These are phyloP conservation scores for Cryptosporidium sp. DNA, from an alignment of 169 alveolate genomes.

Conservation along the genomic window DNA sequence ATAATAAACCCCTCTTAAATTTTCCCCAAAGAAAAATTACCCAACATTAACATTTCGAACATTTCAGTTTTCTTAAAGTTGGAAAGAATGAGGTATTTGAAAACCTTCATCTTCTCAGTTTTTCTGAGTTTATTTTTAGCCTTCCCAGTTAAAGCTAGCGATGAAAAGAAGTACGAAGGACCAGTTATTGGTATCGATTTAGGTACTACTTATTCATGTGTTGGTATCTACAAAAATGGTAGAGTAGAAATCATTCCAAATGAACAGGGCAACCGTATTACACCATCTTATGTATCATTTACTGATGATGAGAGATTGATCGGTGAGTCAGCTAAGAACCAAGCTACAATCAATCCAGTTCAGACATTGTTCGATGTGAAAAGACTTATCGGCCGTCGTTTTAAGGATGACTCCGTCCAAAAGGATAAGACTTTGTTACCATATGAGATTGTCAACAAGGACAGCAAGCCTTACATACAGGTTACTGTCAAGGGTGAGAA, in stretches of 20 bases:
- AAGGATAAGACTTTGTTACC: slow-evolving; percentile 95
- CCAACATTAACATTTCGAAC: background rate
- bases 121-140: slow-evolving; percentile 42
- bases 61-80: slow-evolving; percentile 18
- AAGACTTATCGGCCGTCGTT: slow-evolving; percentile 98
- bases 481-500: slow-evolving; percentile 91
- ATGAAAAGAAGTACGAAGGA: slow-evolving; percentile 85
- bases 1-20: slow-evolving; percentile 4
- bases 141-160: slow-evolving; percentile 8
- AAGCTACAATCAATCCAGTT: slow-evolving; percentile 96
- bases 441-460: slow-evolving; percentile 93
- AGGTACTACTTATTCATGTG: slow-evolving; percentile 98
- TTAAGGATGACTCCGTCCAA: slow-evolving; percentile 94
- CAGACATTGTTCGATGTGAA: slow-evolving; percentile 98
- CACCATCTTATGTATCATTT: slow-evolving; percentile 98
- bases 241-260: slow-evolving; percentile 97
- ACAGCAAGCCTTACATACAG: slow-evolving; percentile 94
- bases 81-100: slow-evolving; percentile 37
- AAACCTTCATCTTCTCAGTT: background rate
- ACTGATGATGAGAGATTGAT: slow-evolving; percentile 94
- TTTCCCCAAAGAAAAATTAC: slow-evolving; percentile 22
- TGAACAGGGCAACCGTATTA: slow-evolving; percentile 95
- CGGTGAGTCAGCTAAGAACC: slow-evolving; percentile 98
- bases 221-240: slow-evolving; percentile 97
- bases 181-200: slow-evolving; percentile 98